Evolutionary conservation across 73 alveolate species (phyloP).

Genomic region (Paramecium pentaurelia): DNA sequence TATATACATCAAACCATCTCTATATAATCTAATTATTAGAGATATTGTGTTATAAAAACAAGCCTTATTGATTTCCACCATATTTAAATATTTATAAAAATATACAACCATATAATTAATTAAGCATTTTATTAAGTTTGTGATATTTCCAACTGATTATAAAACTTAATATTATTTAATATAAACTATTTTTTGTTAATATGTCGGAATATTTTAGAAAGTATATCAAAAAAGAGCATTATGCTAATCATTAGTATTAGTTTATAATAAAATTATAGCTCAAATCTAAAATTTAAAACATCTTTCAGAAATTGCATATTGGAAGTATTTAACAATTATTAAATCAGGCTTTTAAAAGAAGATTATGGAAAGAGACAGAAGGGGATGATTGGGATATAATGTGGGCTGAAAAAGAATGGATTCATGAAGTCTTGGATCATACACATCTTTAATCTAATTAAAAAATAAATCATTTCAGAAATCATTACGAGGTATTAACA

Average conservation of each 20-base stretch:
- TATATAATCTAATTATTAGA: background rate
- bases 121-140: background rate
- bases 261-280: conserved; percentile 42
- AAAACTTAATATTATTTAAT: background rate
- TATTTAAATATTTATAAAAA: background rate
- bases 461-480: conserved; percentile 95
- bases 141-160: background rate
- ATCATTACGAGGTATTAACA: conserved; percentile 83
- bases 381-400: conserved; percentile 97
- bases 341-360: conserved; percentile 75
- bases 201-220: conserved; percentile 93
- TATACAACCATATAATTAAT: background rate
- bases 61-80: background rate
- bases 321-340: conserved; percentile 59
- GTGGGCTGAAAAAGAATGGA: conserved; percentile 98
- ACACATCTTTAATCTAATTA: conserved; percentile 91
- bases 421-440: conserved; percentile 93
- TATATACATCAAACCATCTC: background rate
- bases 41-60: background rate
- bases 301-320: conserved; percentile 92
- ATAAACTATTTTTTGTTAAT: background rate
- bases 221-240: conserved; percentile 91
- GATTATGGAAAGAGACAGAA: conserved; percentile 95
- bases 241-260: conserved; percentile 76
- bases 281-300: conserved; percentile 93